Evolutionary conservation across 2,329 filamentous ascomycete genomes (phyloP).

Genomic region (Colletotrichum tabaci): DNA sequence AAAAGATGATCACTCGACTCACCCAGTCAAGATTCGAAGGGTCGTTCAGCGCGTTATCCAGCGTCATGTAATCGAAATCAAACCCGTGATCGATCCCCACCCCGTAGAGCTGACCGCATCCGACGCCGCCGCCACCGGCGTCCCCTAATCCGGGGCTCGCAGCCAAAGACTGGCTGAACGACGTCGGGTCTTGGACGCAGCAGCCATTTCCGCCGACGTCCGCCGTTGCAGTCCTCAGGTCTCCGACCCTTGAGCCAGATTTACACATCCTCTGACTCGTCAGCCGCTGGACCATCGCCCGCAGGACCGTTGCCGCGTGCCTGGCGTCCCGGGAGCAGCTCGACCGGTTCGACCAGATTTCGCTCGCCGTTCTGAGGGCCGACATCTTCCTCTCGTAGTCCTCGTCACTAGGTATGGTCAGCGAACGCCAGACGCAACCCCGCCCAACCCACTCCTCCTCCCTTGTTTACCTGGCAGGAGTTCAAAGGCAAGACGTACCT

Average conservation of each 20-base stretch:
- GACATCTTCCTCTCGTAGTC: conserved; percentile 54
- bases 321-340: conserved; percentile 57
- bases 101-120: neutral
- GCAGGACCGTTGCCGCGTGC: conserved; percentile 59
- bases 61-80: conserved; percentile 52
- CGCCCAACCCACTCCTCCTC: neutral
- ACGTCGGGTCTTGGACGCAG: conserved; percentile 45
- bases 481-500: conserved; percentile 48
- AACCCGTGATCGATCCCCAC: conserved; percentile 44
- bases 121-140: neutral
- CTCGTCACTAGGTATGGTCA: conserved; percentile 45
- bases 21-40: conserved; percentile 59
- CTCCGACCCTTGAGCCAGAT: neutral
- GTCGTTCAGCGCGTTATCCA: conserved; percentile 56
- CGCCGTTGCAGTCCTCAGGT: conserved; percentile 6
- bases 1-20: conserved; percentile 41
- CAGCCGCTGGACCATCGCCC: conserved; percentile 54
- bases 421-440: neutral
- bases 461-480: neutral
- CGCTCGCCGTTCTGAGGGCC: conserved; percentile 57
- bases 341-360: conserved; percentile 59
- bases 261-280: neutral
- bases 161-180: conserved; percentile 8
- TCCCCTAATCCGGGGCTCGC: neutral
- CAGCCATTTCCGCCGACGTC: conserved; percentile 39